Base-by-base conservation (phyloP, 176 grass and related monocot genomes). In the Eleusine coracana region DNA sequence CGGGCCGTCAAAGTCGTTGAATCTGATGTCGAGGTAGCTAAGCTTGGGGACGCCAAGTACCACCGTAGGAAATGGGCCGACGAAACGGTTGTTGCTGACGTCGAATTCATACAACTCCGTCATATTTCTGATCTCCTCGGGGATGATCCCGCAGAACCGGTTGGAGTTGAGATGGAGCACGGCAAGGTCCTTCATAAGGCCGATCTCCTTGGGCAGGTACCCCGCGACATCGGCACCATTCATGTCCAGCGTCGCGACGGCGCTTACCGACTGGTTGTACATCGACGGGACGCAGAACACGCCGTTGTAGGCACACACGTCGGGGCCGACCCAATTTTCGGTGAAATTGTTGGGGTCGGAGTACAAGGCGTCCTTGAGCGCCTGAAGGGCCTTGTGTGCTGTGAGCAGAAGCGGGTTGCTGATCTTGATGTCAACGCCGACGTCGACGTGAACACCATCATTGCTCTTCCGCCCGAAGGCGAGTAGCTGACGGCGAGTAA, bases 21-120 rank as follows among this genome's bases (percentile, higher is more conserved):
- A 92, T 12, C 86, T 83, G 86, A 92, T 77, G 80, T 92, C 90
- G 62, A 92, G 75, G 90, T 76, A 92, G 54, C 75, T 85, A 55
- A 85, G 82, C 17, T 76, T 42, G 5, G 72, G 70, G 3, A 80
- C 25, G 3, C 4, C 44, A 15, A 86, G 68, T 59, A 80, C 76
- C 5, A 48, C 23, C 16, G 31, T 5, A 0, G 87, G 87, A 82
- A 89, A 89, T 0, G 56, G 3, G 0, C 87, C 87, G 1, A 89
- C 82, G 77, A 85, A 68, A 44, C 87, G 82, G 55, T 89, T 89
- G 82, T 89, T 89, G 82, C 82, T 89, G 23, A 70, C 82, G 44
- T 89, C 87, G 55, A 89, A 31, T 71, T 89, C 87, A 65, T 81
- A 70, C 20, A 85, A 71, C 36, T 51, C 71, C 2, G 23, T 7